Evolutionary conservation across 1,284 basidiomycete genomes (phyloP).

Genomic region (Sanghuangporus weigelae): DNA sequence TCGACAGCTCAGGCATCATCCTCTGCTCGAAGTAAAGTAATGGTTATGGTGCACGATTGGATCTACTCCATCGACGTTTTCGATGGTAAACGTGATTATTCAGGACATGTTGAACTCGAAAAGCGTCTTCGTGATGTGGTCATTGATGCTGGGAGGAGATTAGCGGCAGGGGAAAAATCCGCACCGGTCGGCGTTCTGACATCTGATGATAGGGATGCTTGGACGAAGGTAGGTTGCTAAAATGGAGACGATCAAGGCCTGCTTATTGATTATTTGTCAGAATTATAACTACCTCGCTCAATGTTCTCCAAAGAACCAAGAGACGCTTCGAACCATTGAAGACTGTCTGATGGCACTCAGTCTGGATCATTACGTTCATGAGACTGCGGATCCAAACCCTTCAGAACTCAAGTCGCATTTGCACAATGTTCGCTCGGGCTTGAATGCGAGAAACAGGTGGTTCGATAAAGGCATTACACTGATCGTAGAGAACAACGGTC

Average conservation of each 20-base stretch:
- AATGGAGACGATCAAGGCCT: constrained; percentile 19
- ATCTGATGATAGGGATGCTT: constrained; percentile 77
- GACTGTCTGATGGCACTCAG: constrained; percentile 75
- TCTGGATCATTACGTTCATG: constrained; percentile 51
- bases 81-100: constrained; percentile 30
- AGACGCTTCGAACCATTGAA: constrained; percentile 58
- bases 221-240: constrained; percentile 66
- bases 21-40: constrained; percentile 38
- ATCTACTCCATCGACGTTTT: constrained; percentile 78
- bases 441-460: constrained; percentile 80
- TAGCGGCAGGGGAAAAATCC: constrained; percentile 49
- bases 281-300: constrained; percentile 69
- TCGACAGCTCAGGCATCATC: constrained; percentile 39
- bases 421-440: constrained; percentile 67
- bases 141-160: constrained; percentile 57
- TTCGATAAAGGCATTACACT: constrained; percentile 88
- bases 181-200: constrained; percentile 70
- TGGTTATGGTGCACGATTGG: constrained; percentile 78
- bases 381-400: constrained; percentile 28
- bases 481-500: constrained; percentile 81
- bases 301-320: constrained; percentile 61
- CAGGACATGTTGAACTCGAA: constrained; percentile 57
- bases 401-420: constrained; percentile 71
- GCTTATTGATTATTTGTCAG: constrained; percentile 33
- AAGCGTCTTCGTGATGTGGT: constrained; percentile 61